A percentile compares a stretch with the other conserved stretches of the same genome.
Conservation (phyloP, 2,329 filamentous ascomycete genomes). For the Monosporascus sp. region DNA sequence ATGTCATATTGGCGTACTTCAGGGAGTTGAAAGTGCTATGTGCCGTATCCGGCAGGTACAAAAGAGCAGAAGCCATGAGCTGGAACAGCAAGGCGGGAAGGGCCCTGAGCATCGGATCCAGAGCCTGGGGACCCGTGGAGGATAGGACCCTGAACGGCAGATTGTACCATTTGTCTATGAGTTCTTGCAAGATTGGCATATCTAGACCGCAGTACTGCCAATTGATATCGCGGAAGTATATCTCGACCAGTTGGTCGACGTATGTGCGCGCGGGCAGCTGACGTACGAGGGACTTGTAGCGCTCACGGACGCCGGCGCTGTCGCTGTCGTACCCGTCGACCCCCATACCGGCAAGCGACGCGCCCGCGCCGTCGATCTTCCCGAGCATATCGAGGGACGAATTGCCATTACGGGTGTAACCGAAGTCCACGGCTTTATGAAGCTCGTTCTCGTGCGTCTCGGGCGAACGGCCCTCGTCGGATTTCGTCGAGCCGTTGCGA, state of each 20-base stretch:
- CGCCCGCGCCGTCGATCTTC: slow-evolving; percentile 45
- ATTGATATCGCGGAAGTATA: slow-evolving; percentile 56
- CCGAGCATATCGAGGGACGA: slow-evolving; percentile 52
- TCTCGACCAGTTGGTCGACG: slow-evolving; percentile 48
- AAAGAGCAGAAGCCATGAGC: slow-evolving; percentile 48
- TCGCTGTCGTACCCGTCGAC: slow-evolving; percentile 27
- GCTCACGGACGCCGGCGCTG: slow-evolving; percentile 43
- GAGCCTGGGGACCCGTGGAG: slow-evolving; percentile 43
- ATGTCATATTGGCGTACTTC: slow-evolving; percentile 57
- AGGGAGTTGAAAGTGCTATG: slow-evolving; percentile 48
- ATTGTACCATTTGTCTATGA: slow-evolving; percentile 51
- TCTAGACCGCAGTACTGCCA: slow-evolving; percentile 56
- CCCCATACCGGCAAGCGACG: slow-evolving; percentile 28
- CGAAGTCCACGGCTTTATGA: slow-evolving; percentile 44
- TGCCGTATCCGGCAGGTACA: slow-evolving; percentile 44
- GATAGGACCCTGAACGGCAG: slow-evolving; percentile 48
- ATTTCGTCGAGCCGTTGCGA: slow-evolving; percentile 20
- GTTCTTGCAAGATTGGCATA: slow-evolving; percentile 43
- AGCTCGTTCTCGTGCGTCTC: slow-evolving; percentile 31
- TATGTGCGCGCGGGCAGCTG: slow-evolving; percentile 51
- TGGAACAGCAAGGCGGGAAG: slow-evolving; percentile 60
- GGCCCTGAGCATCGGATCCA: slow-evolving; percentile 46
- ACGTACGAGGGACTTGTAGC: slow-evolving; percentile 54
- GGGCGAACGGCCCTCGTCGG: slow-evolving; percentile 11
- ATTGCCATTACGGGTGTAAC: slow-evolving; percentile 44